Conservation (phyloP, 2,329 filamentous ascomycete species). For the Plenodomus tracheiphilus region DNA sequence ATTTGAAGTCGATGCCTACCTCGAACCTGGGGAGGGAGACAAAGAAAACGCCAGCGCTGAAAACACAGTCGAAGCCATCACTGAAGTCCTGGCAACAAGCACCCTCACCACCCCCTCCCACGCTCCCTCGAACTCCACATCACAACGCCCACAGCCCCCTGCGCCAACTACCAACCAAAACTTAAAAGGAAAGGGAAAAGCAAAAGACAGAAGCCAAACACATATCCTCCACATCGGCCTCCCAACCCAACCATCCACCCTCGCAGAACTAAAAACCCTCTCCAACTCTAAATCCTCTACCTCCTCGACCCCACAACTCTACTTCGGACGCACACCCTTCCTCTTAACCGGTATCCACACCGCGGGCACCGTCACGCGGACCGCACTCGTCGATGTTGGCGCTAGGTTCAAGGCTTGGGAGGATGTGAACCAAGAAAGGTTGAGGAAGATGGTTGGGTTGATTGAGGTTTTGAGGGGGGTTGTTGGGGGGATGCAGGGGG, state of each 20-base stretch:
- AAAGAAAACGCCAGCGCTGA: too few relatives aligned
- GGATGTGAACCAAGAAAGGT: constrained; percentile 8
- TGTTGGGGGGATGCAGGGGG: constrained; percentile 5
- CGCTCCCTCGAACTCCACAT: too few relatives aligned
- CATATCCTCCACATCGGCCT: constrained; percentile 3
- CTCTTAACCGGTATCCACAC: constrained; percentile 19
- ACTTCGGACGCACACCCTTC: constrained; percentile 26
- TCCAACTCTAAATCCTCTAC: constrained; percentile 1
- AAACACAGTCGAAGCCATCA: constrained; percentile 4
- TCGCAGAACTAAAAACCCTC: constrained; percentile 23
- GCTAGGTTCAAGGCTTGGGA: constrained; percentile 19
- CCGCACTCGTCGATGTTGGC: constrained; percentile 4
- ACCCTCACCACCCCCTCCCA: neutral
- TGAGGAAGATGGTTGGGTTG: constrained; percentile 24
- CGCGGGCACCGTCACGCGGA: constrained; percentile 11
- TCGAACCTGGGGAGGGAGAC: too few relatives aligned
- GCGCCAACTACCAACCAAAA: too few relatives aligned
- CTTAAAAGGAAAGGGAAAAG: too few relatives aligned
- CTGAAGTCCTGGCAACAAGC: constrained; percentile 3
- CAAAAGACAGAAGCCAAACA: neutral
- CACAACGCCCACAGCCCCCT: too few relatives aligned
- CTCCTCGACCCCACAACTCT: constrained; percentile 20
- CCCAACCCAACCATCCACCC: constrained; percentile 3
- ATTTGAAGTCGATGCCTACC: constrained; percentile 27
- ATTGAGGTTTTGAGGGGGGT: constrained; percentile 11